Evolutionary conservation across 345 rosid species (phyloP), one percentile per base, ranked within the genome.

Genomic region (Excoecaria cochinchinensis): DNA sequence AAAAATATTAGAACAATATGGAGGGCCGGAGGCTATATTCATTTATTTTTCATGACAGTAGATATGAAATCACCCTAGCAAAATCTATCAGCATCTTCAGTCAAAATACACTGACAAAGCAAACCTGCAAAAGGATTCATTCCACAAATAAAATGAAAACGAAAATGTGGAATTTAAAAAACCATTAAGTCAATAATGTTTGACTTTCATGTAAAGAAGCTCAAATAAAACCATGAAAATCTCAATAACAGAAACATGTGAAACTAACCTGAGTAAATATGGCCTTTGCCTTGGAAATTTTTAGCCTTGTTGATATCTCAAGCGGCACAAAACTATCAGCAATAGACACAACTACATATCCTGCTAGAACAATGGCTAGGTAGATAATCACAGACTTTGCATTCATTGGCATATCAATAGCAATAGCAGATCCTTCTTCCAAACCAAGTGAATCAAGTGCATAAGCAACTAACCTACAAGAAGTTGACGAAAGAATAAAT

Each of bases 351-450:
- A 95, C 96, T 5, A 87, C 81, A 78, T 87, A 85, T 72, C 99
- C 98, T 19, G 98, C 87, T 79, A 95, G 84, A 74, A 93, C 90
- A 81, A 93, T 87, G 40, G 99, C 99, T 51, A 95, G 88, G 87
- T 93, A 95, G 77, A 93, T 88, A 83, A 93, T 71, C 80, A 95
- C 98, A 73, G 98, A 85, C 79, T 89, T 80, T 69, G 87, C 94
- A 79, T 87, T 87, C 98, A 93, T 93, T 6, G 99, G 98, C 99
- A 95, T 93, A 83, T 91, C 92, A 59, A 95, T 86, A 8, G 98
- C 99, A 60, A 93, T 86, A 39, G 98, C 90, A 56, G 98, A 93
- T 80, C 93, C 98, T 81, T 74, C 75, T 53, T 83, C 90, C 87
- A 91, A 86, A 76, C 87, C 84, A 78, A 93, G 82, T 40, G 88